phyloP scores from a whole-genome alignment of 495 filamentous ascomycete genomes.

The Penicillium psychrofluorescens region DNA sequence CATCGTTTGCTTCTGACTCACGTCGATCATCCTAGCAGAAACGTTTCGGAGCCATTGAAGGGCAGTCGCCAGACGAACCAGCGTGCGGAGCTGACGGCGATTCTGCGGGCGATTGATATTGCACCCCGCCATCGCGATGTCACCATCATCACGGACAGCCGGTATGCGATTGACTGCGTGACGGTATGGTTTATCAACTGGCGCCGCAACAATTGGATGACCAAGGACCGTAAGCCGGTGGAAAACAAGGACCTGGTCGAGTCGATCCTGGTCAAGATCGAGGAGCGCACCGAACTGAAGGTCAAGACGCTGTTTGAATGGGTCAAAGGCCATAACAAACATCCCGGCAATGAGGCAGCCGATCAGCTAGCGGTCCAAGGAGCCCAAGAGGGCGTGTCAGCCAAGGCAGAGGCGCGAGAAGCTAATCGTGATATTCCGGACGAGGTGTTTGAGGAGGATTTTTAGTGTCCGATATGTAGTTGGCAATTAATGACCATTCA shows the following conservation, averaged over 20 bases:
- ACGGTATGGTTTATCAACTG: constrained; percentile 78
- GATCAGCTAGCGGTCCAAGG: constrained; percentile 69
- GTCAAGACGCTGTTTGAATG: constrained; percentile 68
- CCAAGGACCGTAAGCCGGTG: constrained; percentile 58
- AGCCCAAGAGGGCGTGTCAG: constrained; percentile 32
- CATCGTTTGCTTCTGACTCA: constrained; percentile 14
- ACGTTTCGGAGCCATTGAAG: constrained; percentile 73
- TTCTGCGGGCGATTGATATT: constrained; percentile 74
- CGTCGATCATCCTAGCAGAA: constrained; percentile 46
- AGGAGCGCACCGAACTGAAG: constrained; percentile 53
- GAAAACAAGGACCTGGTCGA: constrained; percentile 81
- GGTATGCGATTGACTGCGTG: constrained; percentile 85
- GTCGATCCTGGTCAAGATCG: constrained; percentile 63
- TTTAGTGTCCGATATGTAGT: constrained; percentile 3
- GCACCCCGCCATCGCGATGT: constrained; percentile 57
- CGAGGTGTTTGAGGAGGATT: constrained; percentile 27
- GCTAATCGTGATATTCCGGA: constrained; percentile 19
- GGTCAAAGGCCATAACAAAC: constrained; percentile 73
- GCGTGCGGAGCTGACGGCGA: constrained; percentile 85
- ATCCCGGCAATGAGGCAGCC: constrained; percentile 69
- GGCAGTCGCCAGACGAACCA: constrained; percentile 85
- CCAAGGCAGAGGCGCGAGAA: constrained; percentile 22
- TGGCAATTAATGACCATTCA: too few relatives aligned
- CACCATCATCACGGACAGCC: constrained; percentile 73
- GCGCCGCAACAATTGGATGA: constrained; percentile 75